Percentiles rank a stretch among this genome's conserved stretches.
These are phyloP conservation scores for Trichophyton equinum DNA, from an alignment of 2,329 filamentous ascomycete species.

Conservation along the genomic window DNA sequence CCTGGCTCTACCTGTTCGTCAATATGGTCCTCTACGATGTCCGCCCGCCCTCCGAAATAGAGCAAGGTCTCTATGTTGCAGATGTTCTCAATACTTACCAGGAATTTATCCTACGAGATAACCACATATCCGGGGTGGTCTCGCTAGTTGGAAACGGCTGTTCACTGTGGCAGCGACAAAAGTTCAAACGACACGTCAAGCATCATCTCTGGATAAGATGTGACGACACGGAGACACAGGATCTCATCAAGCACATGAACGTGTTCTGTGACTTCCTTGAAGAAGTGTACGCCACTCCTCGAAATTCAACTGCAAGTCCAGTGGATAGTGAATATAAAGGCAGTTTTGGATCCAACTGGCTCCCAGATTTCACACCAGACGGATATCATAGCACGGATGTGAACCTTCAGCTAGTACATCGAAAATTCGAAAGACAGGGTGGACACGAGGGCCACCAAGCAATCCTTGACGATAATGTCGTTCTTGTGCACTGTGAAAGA, in stretches of 20 bases:
- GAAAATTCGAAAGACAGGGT: not conserved
- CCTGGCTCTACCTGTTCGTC: too few species aligned
- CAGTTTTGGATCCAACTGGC: not conserved
- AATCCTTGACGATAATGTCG: conserved; percentile 9
- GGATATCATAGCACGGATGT: not conserved
- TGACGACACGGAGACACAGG: conserved; percentile 20
- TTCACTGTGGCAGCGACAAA: not conserved
- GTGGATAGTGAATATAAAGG: not conserved
- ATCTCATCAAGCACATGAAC: conserved; percentile 18
- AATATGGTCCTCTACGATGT: too few species aligned
- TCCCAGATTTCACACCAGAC: not conserved
- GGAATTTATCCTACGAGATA: not conserved
- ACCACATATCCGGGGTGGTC: not conserved
- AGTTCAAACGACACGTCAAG: conserved; percentile 14
- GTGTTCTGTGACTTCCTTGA: conserved; percentile 19
- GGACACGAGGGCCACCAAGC: not conserved
- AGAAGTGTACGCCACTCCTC: conserved; percentile 12
- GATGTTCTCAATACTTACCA: not conserved
- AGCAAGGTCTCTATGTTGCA: not conserved
- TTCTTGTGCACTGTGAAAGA: conserved; percentile 20
- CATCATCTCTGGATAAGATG: conserved; percentile 21
- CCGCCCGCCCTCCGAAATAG: not conserved
- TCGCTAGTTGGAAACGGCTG: not conserved
- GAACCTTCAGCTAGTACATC: not conserved
- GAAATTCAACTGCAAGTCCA: not conserved